phyloP scores from a whole-genome alignment of 139 green algal genomes.

The Zygnema circumcarinatum region DNA sequence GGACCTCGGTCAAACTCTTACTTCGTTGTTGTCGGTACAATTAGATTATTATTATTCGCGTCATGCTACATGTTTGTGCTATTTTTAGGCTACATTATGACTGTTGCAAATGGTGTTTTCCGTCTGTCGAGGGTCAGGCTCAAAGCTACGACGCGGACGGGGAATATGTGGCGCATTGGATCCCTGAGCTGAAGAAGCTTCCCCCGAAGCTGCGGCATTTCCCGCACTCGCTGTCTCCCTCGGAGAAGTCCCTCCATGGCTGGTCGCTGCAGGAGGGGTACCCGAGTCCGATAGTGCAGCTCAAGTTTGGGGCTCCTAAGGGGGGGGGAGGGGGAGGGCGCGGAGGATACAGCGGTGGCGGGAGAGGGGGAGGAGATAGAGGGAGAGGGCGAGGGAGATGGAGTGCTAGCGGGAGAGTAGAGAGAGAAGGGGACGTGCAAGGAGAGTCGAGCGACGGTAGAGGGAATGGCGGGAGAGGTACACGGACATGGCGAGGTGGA shows the following conservation, averaged over 20 bases:
- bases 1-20: not conserved
- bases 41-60: too few species aligned
- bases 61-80: too few species aligned
- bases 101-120: too few species aligned
- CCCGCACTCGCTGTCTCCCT: conserved; percentile 77
- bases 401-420: not conserved
- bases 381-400: not conserved
- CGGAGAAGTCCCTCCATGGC: conserved; percentile 66
- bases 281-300: conserved; percentile 43
- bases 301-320: conserved; percentile 48
- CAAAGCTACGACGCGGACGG: conserved; percentile 84
- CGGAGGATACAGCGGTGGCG: not conserved
- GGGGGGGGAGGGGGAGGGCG: conserved; percentile 21
- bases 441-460: not conserved
- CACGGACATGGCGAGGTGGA: not conserved
- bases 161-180: conserved; percentile 87
- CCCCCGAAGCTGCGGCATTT: conserved; percentile 75
- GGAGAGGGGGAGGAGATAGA: not conserved
- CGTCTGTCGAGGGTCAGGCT: too few species aligned
- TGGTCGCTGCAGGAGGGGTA: conserved; percentile 12
- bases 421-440: not conserved
- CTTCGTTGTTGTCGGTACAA: conserved; percentile 13
- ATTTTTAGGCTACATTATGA: too few species aligned
- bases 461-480: not conserved
- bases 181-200: conserved; percentile 86